A percentile compares a stretch with the other conserved stretches of the same genome.
Conservation (phyloP, 352 stramenopile species). For the Phytophthora agathidicida region DNA sequence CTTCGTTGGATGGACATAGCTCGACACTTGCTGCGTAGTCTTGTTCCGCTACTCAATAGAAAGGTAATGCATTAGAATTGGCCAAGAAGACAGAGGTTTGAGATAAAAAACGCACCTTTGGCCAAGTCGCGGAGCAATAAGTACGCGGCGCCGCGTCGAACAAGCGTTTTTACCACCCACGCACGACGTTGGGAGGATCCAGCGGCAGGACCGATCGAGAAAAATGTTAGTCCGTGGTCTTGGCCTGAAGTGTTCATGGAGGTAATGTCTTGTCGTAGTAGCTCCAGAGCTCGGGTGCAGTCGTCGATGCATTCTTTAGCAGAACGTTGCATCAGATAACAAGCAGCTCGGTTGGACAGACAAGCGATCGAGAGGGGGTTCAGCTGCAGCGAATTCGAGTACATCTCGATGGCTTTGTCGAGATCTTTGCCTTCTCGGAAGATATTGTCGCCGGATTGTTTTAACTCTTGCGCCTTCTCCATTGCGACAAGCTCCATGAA, state of each 20-base stretch:
- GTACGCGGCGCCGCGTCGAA: constrained; percentile 65
- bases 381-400: constrained; percentile 62
- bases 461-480: constrained; percentile 60
- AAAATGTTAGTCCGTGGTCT: constrained; percentile 53
- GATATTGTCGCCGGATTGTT: constrained; percentile 51
- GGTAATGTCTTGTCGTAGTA: constrained; percentile 53
- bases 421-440: constrained; percentile 49
- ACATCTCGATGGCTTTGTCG: constrained; percentile 49
- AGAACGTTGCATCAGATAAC: constrained; percentile 61
- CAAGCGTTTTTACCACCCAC: constrained; percentile 82
- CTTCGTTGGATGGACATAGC: constrained; percentile 62
- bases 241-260: background rate
- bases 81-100: background rate
- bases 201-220: constrained; percentile 52
- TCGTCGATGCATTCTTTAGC: constrained; percentile 60
- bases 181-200: constrained; percentile 61
- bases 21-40: constrained; percentile 66
- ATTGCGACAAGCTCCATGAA: constrained; percentile 67
- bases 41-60: constrained; percentile 41
- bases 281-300: constrained; percentile 55
- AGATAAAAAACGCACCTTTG: constrained; percentile 38
- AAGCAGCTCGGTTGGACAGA: constrained; percentile 79
- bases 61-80: background rate
- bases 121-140: constrained; percentile 39
- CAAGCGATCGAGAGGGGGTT: constrained; percentile 71